Evolutionary conservation across 192 early-diverging fungal genomes (phyloP).

Genomic region (Phycomyces blakesleeanus): DNA sequence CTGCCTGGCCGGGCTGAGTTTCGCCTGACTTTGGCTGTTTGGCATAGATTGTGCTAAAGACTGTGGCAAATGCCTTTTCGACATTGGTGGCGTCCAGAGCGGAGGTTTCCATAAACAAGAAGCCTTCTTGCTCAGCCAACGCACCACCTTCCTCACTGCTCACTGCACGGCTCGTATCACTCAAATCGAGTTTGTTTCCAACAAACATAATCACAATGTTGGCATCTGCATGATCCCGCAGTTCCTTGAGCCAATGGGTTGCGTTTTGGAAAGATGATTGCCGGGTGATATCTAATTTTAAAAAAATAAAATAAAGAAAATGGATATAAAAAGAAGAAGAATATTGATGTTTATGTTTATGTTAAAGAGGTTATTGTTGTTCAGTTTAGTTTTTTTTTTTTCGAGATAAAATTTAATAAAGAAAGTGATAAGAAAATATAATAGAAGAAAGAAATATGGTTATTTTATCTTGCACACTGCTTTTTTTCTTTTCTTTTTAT

Average conservation of each 20-base stretch:
- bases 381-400: too few species aligned
- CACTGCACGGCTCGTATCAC: constrained; percentile 58
- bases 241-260: constrained; percentile 88
- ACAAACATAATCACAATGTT: constrained; percentile 91
- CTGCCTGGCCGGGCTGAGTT: constrained; percentile 7
- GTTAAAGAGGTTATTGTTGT: too few species aligned
- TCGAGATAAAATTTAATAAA: too few species aligned
- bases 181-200: constrained; percentile 90
- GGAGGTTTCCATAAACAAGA: constrained; percentile 82
- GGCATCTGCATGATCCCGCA: constrained; percentile 86
- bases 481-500: too few species aligned
- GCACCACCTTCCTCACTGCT: constrained; percentile 69
- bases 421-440: too few species aligned
- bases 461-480: too few species aligned
- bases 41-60: constrained; percentile 72
- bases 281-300: constrained; percentile 39
- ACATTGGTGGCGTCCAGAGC: constrained; percentile 76
- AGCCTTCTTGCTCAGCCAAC: constrained; percentile 71
- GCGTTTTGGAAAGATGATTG: constrained; percentile 77
- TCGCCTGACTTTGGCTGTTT: constrained; percentile 24
- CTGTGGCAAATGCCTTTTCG: constrained; percentile 71
- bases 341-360: too few species aligned
- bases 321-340: too few species aligned
- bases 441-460: too few species aligned
- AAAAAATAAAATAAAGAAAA: too few species aligned